Evolutionary conservation across 495 filamentous ascomycete genomes (phyloP), one percentile per base, ranked within the genome.

Genomic region (Wilcoxina mikolae): DNA sequence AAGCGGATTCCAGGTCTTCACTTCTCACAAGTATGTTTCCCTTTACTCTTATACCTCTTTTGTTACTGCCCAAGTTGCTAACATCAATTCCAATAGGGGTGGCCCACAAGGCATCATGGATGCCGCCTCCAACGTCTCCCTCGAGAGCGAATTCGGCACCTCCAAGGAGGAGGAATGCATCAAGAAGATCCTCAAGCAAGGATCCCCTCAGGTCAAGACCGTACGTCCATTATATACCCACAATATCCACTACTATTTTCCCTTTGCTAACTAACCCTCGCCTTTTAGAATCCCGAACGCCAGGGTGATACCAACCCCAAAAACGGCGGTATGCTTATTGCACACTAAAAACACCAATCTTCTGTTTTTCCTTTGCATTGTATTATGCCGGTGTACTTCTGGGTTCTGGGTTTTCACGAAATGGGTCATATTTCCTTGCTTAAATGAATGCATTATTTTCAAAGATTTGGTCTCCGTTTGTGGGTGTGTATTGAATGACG

Each of bases 121-220:
- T 61, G 68, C 68, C 4, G 87, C 87, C 15, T 85, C 84, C 60
- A 85, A 91, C 38, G 63, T 69, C 15, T 69, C 68, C 23, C 76
- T 98, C 2, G 81, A 90, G 61, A 83, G 79, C 60, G 89, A 98
- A 72, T 98, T 98, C 59, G 87, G 87, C 43, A 89, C 84, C 9
- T 57, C 68, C 43, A 73, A 80, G 43, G 81, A 86, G 12, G 88
- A 95, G 0, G 84, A 85, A 1, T 80, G 80, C 42, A 78, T 96
- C 59, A 74, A 72, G 65, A 71, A 80, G 73, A 94, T 98, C 56
- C 71, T 98, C 28, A 77, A 87, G 69, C 74, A 74, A 60, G 91
- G 91, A 5, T 74, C 71, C 18, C 60, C 80, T 35, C 85, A 93
- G 71, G 72, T 79, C 56, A 68, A 71, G 35, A 70, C 76, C 71